Conservation (phyloP, 768 basidiomycete genomes). For the Termitomyces heimii region DNA sequence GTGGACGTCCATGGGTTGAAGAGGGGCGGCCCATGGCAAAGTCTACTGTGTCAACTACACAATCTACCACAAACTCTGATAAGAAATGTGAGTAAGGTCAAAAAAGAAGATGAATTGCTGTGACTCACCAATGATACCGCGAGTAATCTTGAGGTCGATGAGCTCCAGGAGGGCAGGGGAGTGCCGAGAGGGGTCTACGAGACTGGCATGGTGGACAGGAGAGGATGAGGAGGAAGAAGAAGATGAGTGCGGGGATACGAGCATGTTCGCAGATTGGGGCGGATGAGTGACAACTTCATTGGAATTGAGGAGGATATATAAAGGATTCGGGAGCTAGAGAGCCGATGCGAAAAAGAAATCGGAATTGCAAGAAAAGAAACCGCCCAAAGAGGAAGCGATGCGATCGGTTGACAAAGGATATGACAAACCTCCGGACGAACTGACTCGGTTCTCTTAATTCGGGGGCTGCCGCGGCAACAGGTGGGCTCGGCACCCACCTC, state of each 20-base stretch:
- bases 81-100: slow-evolving; percentile 2
- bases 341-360: slow-evolving; percentile 25
- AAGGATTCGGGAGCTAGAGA: slow-evolving; percentile 25
- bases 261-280: slow-evolving; percentile 16
- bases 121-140: slow-evolving; percentile 57
- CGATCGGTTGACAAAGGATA: slow-evolving; percentile 18
- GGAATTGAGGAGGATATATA: slow-evolving; percentile 24
- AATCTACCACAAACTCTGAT: slow-evolving; percentile 66
- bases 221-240: slow-evolving; percentile 24
- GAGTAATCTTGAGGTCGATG: slow-evolving; percentile 56
- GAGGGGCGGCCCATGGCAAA: slow-evolving; percentile 65
- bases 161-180: slow-evolving; percentile 65
- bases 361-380: slow-evolving; percentile 18
- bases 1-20: slow-evolving; percentile 43
- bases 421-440: slow-evolving; percentile 17
- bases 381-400: slow-evolving; percentile 13
- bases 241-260: slow-evolving; percentile 17
- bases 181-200: slow-evolving; percentile 60
- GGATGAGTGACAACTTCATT: slow-evolving; percentile 12
- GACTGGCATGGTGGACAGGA: slow-evolving; percentile 37
- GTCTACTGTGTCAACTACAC: slow-evolving; percentile 67
- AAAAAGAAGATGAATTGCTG: neutral
- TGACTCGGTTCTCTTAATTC: slow-evolving; percentile 13
- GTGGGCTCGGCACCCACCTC: slow-evolving; percentile 15
- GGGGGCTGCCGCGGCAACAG: slow-evolving; percentile 12